Base-by-base conservation (phyloP, 108 stramenopile species). In the Bacterosira constricta region DNA sequence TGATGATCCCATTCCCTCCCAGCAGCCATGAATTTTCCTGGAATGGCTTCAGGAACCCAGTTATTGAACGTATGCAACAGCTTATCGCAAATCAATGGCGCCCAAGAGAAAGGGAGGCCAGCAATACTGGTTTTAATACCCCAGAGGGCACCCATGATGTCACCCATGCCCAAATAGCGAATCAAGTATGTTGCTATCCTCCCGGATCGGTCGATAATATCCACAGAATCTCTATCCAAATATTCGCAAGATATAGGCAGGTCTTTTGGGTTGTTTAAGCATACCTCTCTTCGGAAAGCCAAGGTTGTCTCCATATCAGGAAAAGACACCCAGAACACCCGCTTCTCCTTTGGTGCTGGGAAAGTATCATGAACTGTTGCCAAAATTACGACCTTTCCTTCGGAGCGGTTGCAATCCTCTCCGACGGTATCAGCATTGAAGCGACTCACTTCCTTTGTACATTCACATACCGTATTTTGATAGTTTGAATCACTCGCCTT, bases 351-450 rank as follows among this genome's bases (percentile, higher is more conserved):
- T 27, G 93, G 93, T 18, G 71, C 75, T 36, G 80, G 73, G 56
- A 94, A 94, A 2, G 93, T 94, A 62, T 94, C 90, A 65, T 94
- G 93, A 1, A 94, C 90, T 11, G 93, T 88, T 9, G 93, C 93
- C 51, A 94, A 64, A 51, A 94, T 90, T 56, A 94, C 32, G 11
- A 94, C 90, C 61, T 94, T 94, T 13, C 93, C 93, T 73, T 94
- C 93, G 27, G 89, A 90, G 13, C 93, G 88, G 78, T 88, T 89
- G 61, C 87, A 90, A 29, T 90, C 88, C 25, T 58, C 73, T 34
- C 93, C 93, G 32, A 36, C 47, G 11, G 90, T 91, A 72, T 94
- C 90, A 3, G 93, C 90, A 75, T 94, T 94, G 75, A 56, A 91
- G 29, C 93, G 87, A 59, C 85, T 89, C 31, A 94, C 84, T 9